Conservation (phyloP, 495 filamentous ascomycete species). For the Lasiosphaeria ovina region DNA sequence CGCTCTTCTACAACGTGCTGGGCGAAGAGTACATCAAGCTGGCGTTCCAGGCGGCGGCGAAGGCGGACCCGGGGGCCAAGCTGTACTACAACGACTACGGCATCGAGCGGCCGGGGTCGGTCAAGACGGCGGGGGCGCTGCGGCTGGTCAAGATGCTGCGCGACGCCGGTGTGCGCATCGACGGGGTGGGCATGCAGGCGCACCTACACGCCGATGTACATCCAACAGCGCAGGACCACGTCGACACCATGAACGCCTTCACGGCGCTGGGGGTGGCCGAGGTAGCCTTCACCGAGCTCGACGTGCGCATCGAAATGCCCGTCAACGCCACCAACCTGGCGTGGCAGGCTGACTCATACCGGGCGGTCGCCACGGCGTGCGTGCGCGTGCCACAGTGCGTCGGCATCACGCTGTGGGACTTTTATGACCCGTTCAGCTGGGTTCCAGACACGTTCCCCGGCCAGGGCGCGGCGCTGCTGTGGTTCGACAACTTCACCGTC, state of each 20-base stretch:
- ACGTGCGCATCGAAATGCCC: slow-evolving; percentile 54
- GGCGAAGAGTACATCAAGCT: slow-evolving; percentile 58
- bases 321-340: slow-evolving; percentile 44
- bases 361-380: slow-evolving; percentile 54
- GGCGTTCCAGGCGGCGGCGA: slow-evolving; percentile 52
- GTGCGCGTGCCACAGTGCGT: slow-evolving; percentile 57
- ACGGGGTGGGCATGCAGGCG: slow-evolving; percentile 63
- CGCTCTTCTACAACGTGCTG: slow-evolving; percentile 55
- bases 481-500: slow-evolving; percentile 50
- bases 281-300: slow-evolving; percentile 62
- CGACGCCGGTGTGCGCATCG: slow-evolving; percentile 54
- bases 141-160: slow-evolving; percentile 55
- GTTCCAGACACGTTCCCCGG: slow-evolving; percentile 56
- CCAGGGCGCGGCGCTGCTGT: slow-evolving; percentile 51
- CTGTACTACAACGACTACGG: slow-evolving; percentile 72
- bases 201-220: slow-evolving; percentile 59
- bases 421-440: slow-evolving; percentile 55
- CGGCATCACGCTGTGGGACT: slow-evolving; percentile 68
- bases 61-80: slow-evolving; percentile 57
- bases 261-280: slow-evolving; percentile 54
- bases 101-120: slow-evolving; percentile 48
- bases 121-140: slow-evolving; percentile 43
- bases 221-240: slow-evolving; percentile 47
- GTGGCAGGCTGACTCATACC: slow-evolving; percentile 60
- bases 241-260: slow-evolving; percentile 49